Conservation (phyloP, 768 basidiomycete species). For the Termitomyces sp. region DNA sequence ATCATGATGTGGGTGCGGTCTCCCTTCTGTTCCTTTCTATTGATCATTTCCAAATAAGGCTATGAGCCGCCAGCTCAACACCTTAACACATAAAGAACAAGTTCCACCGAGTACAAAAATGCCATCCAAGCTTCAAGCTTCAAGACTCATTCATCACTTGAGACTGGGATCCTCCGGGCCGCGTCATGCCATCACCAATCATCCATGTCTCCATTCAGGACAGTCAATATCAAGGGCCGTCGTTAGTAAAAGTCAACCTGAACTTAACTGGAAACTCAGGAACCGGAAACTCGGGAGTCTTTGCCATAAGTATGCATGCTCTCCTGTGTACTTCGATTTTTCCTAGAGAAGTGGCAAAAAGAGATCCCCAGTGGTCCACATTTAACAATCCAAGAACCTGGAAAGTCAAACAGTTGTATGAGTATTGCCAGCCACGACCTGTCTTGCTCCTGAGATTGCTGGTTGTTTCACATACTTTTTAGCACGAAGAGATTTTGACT, state of each 20-base stretch:
- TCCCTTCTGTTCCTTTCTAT: neutral
- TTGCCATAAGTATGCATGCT: neutral
- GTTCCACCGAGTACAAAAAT: neutral
- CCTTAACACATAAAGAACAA: neutral
- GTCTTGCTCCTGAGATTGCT: neutral
- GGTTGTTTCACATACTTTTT: neutral
- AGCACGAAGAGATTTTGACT: neutral
- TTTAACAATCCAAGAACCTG: neutral
- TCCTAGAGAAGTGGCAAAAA: neutral
- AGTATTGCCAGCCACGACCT: neutral
- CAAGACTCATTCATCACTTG: neutral
- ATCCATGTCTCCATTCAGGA: neutral
- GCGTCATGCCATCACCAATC: neutral
- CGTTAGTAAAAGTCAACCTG: neutral
- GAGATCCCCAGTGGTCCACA: neutral
- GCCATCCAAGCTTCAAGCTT: neutral
- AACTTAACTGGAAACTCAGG: neutral
- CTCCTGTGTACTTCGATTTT: neutral
- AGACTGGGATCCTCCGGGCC: neutral
- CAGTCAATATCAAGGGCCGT: neutral
- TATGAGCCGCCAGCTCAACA: neutral
- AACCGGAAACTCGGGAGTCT: neutral
- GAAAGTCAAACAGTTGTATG: neutral
- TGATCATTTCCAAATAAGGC: neutral
- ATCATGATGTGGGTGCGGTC: neutral